Conservation (phyloP, 805 yeast genomes). For the Sugiyamaella americana region DNA sequence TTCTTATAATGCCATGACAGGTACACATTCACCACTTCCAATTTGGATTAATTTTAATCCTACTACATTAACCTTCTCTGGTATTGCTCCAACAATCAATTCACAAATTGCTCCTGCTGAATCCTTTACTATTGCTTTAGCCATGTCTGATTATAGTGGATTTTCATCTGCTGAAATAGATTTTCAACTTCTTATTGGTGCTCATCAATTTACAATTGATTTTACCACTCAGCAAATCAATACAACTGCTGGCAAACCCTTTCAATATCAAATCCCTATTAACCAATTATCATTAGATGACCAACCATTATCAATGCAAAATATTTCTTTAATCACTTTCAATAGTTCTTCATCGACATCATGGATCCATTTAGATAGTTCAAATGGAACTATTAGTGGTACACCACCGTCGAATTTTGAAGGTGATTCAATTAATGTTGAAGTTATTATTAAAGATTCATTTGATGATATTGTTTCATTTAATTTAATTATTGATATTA, state of each 20-base stretch:
- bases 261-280: slow-evolving; percentile 57
- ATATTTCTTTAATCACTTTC: slow-evolving; percentile 50
- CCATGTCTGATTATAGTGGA: slow-evolving; percentile 75
- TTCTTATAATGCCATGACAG: slow-evolving; percentile 75
- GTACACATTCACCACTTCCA: slow-evolving; percentile 82
- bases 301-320: slow-evolving; percentile 37
- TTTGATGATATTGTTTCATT: slow-evolving; percentile 31
- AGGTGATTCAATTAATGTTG: slow-evolving; percentile 27
- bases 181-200: slow-evolving; percentile 78
- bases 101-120: slow-evolving; percentile 85
- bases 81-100: slow-evolving; percentile 82
- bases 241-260: slow-evolving; percentile 55
- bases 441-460: slow-evolving; percentile 37
- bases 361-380: slow-evolving; percentile 63
- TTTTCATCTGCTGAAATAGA: slow-evolving; percentile 63
- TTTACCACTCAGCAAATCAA: slow-evolving; percentile 55
- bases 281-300: slow-evolving; percentile 61
- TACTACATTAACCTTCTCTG: slow-evolving; percentile 59
- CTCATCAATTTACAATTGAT: slow-evolving; percentile 71
- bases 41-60: slow-evolving; percentile 76
- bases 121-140: slow-evolving; percentile 59
- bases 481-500: slow-evolving; percentile 22
- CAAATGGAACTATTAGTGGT: slow-evolving; percentile 66
- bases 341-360: slow-evolving; percentile 47
- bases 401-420: slow-evolving; percentile 43